Percentiles rank a stretch among this genome's conserved stretches.
These are phyloP conservation scores for Hanseniaspora singularis DNA, from an alignment of 805 yeast genomes.

Conservation along the genomic window DNA sequence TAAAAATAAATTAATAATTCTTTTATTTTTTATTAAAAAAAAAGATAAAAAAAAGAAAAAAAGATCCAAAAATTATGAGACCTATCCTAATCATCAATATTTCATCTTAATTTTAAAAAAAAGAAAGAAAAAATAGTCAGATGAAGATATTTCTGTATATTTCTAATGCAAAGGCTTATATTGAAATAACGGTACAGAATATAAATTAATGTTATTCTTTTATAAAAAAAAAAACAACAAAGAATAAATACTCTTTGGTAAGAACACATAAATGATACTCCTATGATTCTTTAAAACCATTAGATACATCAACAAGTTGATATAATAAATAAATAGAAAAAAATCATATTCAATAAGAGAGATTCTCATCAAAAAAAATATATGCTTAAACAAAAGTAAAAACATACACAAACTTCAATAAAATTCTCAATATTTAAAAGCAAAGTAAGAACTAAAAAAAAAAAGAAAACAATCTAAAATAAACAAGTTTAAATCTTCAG, in stretches of 20 bases:
- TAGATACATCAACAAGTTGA: neutral
- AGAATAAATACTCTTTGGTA: conserved; percentile 2
- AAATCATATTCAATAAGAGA: conserved; percentile 2
- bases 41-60: neutral
- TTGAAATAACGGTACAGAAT: conserved; percentile 13
- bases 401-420: neutral
- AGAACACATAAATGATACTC: conserved; percentile 14
- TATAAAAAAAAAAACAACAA: neutral
- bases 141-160: neutral
- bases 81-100: conserved; percentile 14
- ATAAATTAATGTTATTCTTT: neutral
- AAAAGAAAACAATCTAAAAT: neutral
- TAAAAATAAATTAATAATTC: neutral
- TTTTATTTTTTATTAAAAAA: conserved; percentile 1
- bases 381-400: conserved; percentile 3
- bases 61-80: conserved; percentile 15
- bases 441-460: neutral
- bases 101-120: neutral
- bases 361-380: neutral
- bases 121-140: too few relatives aligned
- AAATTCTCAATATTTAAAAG: neutral
- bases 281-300: neutral
- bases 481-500: too few relatives aligned
- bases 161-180: conserved; percentile 16
- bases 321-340: neutral